phyloP scores from a whole-genome alignment of 129 eudicot species.

The carrot (Daucus carota) region DNA sequence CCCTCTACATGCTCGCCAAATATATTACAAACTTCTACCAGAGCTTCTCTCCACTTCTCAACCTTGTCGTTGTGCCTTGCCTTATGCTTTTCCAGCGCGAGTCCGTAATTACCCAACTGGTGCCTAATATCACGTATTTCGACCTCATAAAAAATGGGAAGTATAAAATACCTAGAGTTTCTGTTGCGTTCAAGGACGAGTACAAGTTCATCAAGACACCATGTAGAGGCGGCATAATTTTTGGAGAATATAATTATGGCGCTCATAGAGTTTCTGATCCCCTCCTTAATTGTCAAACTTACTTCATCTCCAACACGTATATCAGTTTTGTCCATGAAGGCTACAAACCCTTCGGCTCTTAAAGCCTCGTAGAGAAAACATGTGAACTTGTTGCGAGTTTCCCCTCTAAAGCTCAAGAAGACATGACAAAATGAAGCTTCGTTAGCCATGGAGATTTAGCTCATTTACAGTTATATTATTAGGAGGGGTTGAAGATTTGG shows the following conservation, averaged over 20 bases:
- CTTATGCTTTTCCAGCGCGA: too few relatives aligned
- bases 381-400: not conserved
- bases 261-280: not conserved
- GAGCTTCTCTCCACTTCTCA: too few relatives aligned
- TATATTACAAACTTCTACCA: too few relatives aligned
- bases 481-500: not conserved
- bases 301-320: not conserved
- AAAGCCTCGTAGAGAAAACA: not conserved
- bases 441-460: not conserved
- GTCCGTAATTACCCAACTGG: too few relatives aligned
- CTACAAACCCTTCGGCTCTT: not conserved
- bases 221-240: not conserved
- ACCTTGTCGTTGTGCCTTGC: too few relatives aligned
- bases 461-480: too few relatives aligned
- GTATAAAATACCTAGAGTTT: too few relatives aligned
- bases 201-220: not conserved
- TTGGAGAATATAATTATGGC: not conserved
- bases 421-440: not conserved
- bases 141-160: too few relatives aligned
- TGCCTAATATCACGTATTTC: too few relatives aligned
- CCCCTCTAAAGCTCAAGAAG: not conserved
- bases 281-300: too few relatives aligned
- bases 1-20: too few relatives aligned
- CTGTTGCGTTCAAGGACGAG: not conserved
- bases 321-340: not conserved